These are phyloP conservation scores for Conticribra guillardii DNA, from an alignment of 108 stramenopile genomes.

Conservation along the genomic window DNA sequence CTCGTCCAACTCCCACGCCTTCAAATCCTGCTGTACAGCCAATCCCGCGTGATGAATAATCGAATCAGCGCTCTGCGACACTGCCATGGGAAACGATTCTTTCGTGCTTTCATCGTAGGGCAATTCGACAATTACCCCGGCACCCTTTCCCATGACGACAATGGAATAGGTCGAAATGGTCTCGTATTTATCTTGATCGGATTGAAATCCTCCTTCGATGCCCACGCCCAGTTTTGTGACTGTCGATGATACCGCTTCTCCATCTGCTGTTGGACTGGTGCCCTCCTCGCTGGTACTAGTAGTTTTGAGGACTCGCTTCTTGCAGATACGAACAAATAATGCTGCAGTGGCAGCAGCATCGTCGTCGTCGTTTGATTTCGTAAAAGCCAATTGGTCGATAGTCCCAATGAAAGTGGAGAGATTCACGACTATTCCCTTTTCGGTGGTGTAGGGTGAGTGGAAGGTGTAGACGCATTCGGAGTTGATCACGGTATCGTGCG, in stretches of 20 bases:
- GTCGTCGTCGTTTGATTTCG: constrained; percentile 30
- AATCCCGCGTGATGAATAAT: constrained; percentile 90
- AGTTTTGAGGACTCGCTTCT: constrained; percentile 56
- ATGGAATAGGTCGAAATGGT: constrained; percentile 75
- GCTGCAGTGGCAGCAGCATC: constrained; percentile 64
- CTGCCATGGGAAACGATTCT: constrained; percentile 62
- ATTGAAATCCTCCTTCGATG: constrained; percentile 92
- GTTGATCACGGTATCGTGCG: constrained; percentile 78
- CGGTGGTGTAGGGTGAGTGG: constrained; percentile 80
- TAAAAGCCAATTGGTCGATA: constrained; percentile 64
- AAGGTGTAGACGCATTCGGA: constrained; percentile 94
- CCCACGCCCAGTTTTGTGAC: constrained; percentile 88
- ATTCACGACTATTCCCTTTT: constrained; percentile 88
- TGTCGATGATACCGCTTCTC: too few species aligned
- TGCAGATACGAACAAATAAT: constrained; percentile 80
- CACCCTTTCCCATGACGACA: constrained; percentile 64
- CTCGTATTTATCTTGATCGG: constrained; percentile 83
- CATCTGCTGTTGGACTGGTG: too few species aligned
- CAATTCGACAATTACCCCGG: constrained; percentile 45
- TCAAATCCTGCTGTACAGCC: constrained; percentile 79
- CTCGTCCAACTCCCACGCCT: constrained; percentile 80
- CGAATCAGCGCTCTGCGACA: constrained; percentile 74
- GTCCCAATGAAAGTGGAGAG: constrained; percentile 87
- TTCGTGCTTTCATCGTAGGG: constrained; percentile 65
- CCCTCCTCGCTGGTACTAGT: constrained; percentile 18